Evolutionary conservation across 2,329 filamentous ascomycete genomes (phyloP).

Genomic region (Beauveria australis): DNA sequence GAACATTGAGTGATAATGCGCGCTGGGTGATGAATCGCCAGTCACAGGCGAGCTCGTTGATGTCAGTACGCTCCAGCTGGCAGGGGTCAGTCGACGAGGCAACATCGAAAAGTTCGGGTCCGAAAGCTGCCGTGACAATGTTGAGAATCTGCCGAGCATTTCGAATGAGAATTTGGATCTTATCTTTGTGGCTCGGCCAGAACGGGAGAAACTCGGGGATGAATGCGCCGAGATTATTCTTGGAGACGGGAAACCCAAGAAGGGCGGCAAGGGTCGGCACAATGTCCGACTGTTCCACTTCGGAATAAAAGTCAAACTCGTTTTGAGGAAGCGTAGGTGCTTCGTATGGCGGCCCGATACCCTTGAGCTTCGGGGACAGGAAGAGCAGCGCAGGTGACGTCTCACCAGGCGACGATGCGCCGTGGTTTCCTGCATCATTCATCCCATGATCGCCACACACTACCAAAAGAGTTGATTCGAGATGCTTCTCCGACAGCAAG

Average conservation of each 20-base stretch:
- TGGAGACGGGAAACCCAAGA: conserved; percentile 77
- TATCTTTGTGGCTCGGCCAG: conserved; percentile 51
- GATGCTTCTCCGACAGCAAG: conserved; percentile 61
- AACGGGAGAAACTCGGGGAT: conserved; percentile 71
- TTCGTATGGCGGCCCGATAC: conserved; percentile 35
- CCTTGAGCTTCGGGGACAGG: conserved; percentile 71
- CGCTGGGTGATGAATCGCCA: conserved; percentile 42
- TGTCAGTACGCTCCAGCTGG: conserved; percentile 25
- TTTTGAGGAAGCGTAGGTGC: conserved; percentile 52
- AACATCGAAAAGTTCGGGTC: conserved; percentile 33
- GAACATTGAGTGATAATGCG: conserved; percentile 17
- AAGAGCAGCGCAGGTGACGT: conserved; percentile 91
- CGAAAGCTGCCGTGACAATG: conserved; percentile 68
- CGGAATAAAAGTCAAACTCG: conserved; percentile 76
- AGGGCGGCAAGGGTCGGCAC: conserved; percentile 82
- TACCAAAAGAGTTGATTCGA: conserved; percentile 72
- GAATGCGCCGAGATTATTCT: conserved; percentile 84
- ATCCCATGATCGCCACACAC: conserved; percentile 96
- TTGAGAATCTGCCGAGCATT: conserved; percentile 76
- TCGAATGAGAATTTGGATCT: conserved; percentile 59
- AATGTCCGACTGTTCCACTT: conserved; percentile 89
- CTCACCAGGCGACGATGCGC: conserved; percentile 86
- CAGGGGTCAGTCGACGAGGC: conserved; percentile 28
- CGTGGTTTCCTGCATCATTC: conserved; percentile 97
- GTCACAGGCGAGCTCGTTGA: conserved; percentile 58